Base-by-base conservation (phyloP, 1,284 basidiomycete genomes). In the Cryptococcus sp. region DNA sequence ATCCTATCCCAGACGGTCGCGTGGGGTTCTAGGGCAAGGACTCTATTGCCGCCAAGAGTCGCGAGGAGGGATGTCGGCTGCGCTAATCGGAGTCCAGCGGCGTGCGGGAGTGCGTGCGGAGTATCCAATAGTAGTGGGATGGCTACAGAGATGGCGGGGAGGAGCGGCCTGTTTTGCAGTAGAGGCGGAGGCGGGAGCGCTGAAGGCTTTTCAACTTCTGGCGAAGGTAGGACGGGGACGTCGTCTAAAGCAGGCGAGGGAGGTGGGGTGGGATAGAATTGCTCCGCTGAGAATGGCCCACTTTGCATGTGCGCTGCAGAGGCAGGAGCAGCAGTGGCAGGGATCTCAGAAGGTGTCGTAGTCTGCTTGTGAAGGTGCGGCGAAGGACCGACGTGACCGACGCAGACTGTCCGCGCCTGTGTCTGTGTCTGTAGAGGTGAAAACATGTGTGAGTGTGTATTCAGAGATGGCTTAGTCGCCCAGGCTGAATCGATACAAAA, bases 1-100 rank as follows among this genome's bases (percentile, higher is more conserved):
- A 73, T 70, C 42, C 63, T 65, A 40, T 69, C 66, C 68, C 65
- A 65, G 39, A 69, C 27, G 16, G 45, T 53, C 25, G 60, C 50
- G 2, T 15, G 17, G 1, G 60, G 46, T 49, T 67, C 59, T 8
- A 66, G 40, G 4, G 20, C 47, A 6, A 70, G 56, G 15, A 63
- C 49, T 16, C 65, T 50, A 45, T 57, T 58, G 2, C 67, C 61
- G 16, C 66, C 64, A 1, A 67, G 45, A 2, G 57, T 50, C 2
- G 57, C 60, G 6, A 69, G 58, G 7, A 70, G 55, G 5, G 59
- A 59, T 23, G 35, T 23, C 3, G 62, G 58, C 3, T 55, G 22
- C 2, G 39, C 25, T 23, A 71, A 46, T 13, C 65, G 59, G 47
- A 68, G 52, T 3, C 50, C 51, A 11, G 64, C 53, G 15, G 58